Evolutionary conservation across 2,329 filamentous ascomycete species (phyloP).

Genomic region (Ophiostoma fasciatum): DNA sequence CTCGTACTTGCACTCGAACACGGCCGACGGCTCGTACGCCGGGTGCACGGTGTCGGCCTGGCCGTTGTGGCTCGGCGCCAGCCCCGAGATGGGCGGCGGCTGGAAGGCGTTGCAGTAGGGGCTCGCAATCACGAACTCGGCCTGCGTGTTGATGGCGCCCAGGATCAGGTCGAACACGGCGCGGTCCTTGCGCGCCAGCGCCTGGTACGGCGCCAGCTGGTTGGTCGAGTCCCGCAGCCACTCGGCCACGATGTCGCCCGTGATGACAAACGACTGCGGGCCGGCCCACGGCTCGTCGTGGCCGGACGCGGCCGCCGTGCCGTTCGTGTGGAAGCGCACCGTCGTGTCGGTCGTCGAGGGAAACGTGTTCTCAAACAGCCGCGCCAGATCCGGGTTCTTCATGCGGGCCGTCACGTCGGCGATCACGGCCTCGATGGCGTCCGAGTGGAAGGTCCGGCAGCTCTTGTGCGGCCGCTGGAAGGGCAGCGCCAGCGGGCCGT

Average conservation of each 20-base stretch:
- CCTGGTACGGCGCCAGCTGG: slow-evolving; percentile 81
- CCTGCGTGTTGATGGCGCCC: slow-evolving; percentile 35
- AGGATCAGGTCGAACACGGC: slow-evolving; percentile 44
- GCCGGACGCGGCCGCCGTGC: slow-evolving; percentile 18
- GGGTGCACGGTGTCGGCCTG: slow-evolving; percentile 79
- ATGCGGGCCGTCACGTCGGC: slow-evolving; percentile 65
- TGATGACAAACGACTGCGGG: slow-evolving; percentile 82
- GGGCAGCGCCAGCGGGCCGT: slow-evolving; percentile 64
- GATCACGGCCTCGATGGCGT: slow-evolving; percentile 79
- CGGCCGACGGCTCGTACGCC: slow-evolving; percentile 63
- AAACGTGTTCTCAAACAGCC: slow-evolving; percentile 89
- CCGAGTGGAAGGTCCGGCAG: slow-evolving; percentile 83
- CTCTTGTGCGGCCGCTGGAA: slow-evolving; percentile 68
- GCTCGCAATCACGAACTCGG: slow-evolving; percentile 84
- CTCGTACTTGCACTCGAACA: slow-evolving; percentile 99
- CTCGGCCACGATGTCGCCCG: slow-evolving; percentile 81
- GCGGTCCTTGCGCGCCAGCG: slow-evolving; percentile 66
- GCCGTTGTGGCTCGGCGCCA: slow-evolving; percentile 56
- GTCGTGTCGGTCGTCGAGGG: slow-evolving; percentile 87
- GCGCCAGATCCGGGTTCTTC: slow-evolving; percentile 72
- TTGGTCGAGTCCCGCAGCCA: slow-evolving; percentile 89
- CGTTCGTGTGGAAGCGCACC: slow-evolving; percentile 70
- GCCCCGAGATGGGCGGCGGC: slow-evolving; percentile 69
- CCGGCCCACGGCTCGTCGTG: slow-evolving; percentile 62
- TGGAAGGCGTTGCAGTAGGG: slow-evolving; percentile 99